Evolutionary conservation across 306 rosid species (phyloP), one percentile per base, ranked within the genome.

Genomic region (Dryas drummondii): DNA sequence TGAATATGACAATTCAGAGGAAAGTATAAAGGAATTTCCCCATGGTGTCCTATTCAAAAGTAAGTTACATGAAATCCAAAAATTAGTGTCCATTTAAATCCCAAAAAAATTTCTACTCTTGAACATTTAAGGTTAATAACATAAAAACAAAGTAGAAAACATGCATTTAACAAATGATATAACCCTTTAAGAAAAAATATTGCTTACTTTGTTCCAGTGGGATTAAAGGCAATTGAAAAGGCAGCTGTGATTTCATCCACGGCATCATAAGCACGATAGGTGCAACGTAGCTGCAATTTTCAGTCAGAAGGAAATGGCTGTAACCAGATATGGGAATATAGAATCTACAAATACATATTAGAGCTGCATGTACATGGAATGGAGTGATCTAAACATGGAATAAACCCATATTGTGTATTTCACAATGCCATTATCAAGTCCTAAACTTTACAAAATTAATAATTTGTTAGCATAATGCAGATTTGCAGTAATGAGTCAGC

Each of bases 201-300:
- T 63, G 64, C 96, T 83, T 87, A 91, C 98, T 86, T 94, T 66
- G 91, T 82, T 77, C 98, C 98, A 44, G 86, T 71, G 68, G 97
- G 97, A 88, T 94, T 90, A 79, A 94, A 94, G 70, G 97, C 93
- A 70, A 90, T 78, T 57, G 98, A 94, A 81, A 90, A 94, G 5
- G 98, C 98, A 75, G 97, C 87, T 37, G 93, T 82, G 44, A 94
- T 91, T 85, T 94, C 98, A 76, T 91, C 98, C 96, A 94, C 89
- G 15, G 93, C 93, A 84, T 94, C 98, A 81, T 91, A 94, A 60
- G 98, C 98, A 56, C 97, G 91, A 78, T 91, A 94, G 7, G 98
- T 91, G 75, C 98, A 91, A 8, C 98, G 98, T 55, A 91, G 79
- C 98, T 94, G 87, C 85, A 87, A 82, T 78, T 75, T 82, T 51